Evolutionary conservation across 768 basidiomycete genomes (phyloP), one percentile per base, ranked within the genome.

Genomic region (Gymnopilus junonius): DNA sequence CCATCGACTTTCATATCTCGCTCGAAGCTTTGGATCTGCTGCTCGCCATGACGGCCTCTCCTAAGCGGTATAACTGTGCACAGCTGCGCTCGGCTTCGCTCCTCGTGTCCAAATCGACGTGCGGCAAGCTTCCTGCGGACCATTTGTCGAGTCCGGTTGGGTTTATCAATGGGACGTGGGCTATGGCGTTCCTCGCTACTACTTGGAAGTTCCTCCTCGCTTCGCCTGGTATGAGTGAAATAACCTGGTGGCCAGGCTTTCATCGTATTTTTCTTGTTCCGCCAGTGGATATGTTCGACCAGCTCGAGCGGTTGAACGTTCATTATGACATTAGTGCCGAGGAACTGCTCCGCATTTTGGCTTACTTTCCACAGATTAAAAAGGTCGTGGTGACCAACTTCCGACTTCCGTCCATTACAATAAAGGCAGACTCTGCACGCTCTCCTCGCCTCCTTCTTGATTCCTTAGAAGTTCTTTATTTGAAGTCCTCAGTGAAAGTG

Each of bases 171-270:
- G 54, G 54, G 2, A 55, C 21, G 20, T 55, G 54, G 54, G 34
- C 21, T 10, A 27, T 25, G 17, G 37, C 35, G 2, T 55, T 55
- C 54, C 54, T 55, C 1, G 34, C 35, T 5, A 10, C 34, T 5
- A 23, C 34, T 21, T 55, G 37, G 54, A 55, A 15, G 11, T 40
- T 21, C 21, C 10, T 55, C 10, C 35, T 55, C 11, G 25, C 54
- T 20, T 40, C 54, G 39, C 35, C 20, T 2, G 15, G 15, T 15
- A 27, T 55, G 37, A 39, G 23, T 3, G 54, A 55, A 27, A 37
- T 55, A 15, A 55, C 54, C 23, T 55, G 54, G 54, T 55, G 54
- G 54, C 54, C 54, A 12, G 54, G 54, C 25, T 55, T 55, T 39
- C 35, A 55, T 5, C 23, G 39, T 3, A 25, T 55, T 8, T 40